phyloP scores from a whole-genome alignment of 129 eudicot genomes.

The Silybum marianum region DNA sequence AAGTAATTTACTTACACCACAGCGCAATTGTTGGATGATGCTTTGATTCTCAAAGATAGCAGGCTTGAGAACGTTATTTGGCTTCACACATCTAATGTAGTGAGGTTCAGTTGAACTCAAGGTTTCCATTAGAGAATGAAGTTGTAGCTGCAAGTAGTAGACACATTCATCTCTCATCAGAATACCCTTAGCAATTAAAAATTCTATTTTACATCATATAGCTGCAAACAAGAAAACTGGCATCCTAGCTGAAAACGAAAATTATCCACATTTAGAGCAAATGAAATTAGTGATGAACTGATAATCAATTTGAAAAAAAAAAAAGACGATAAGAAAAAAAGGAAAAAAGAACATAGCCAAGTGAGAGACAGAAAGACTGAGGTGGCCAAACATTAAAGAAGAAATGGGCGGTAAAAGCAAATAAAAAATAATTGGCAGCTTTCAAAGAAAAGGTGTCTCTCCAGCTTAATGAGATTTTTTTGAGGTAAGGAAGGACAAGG shows the following conservation, averaged over 20 bases:
- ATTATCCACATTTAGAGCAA: neutral
- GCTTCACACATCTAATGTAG: slow-evolving; percentile 99
- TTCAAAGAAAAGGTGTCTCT: neutral
- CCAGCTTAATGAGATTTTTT: neutral
- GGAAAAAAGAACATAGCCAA: neutral
- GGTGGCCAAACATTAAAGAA: neutral
- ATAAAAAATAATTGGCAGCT: neutral
- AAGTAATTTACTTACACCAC: slow-evolving; percentile 91
- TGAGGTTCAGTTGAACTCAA: slow-evolving; percentile 93
- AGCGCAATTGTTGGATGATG: slow-evolving; percentile 88
- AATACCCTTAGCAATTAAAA: neutral
- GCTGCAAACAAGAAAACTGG: neutral
- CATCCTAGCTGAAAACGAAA: neutral
- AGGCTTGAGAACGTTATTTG: slow-evolving; percentile 90
- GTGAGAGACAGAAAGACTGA: neutral
- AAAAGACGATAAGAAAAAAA: neutral
- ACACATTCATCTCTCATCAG: slow-evolving; percentile 32
- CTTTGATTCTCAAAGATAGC: slow-evolving; percentile 89
- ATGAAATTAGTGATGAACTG: neutral
- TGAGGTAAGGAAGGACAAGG: neutral
- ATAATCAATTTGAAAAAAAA: neutral
- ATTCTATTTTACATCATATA: neutral
- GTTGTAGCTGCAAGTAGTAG: slow-evolving; percentile 79
- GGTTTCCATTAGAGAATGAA: slow-evolving; percentile 96
- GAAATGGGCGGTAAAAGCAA: too few relatives aligned